A percentile compares a stretch with the other conserved stretches of the same genome.
Evolutionary conservation across 768 basidiomycete species (phyloP).

Genomic region (Multifurca ochricompacta): DNA sequence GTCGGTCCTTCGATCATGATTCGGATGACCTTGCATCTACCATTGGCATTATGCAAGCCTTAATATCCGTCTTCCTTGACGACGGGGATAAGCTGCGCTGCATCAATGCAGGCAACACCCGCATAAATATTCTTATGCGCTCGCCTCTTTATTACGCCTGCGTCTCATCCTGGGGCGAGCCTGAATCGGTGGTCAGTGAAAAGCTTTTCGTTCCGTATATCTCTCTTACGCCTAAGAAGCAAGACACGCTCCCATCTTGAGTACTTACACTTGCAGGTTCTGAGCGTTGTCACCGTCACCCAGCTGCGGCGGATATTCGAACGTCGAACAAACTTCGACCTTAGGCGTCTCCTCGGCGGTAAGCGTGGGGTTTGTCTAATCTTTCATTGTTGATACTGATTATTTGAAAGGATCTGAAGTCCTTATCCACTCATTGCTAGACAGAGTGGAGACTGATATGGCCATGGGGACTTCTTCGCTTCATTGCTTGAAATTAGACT

Average conservation of each 20-base stretch:
- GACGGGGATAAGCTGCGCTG: slow-evolving; percentile 80
- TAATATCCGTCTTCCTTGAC: slow-evolving; percentile 93
- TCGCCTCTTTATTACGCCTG: slow-evolving; percentile 89
- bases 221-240: slow-evolving; percentile 41
- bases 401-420: slow-evolving; percentile 61
- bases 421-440: slow-evolving; percentile 67
- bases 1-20: slow-evolving; percentile 48
- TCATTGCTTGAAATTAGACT: slow-evolving; percentile 71
- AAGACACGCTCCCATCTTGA: slow-evolving; percentile 93
- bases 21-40: slow-evolving; percentile 64
- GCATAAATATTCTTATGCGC: slow-evolving; percentile 81
- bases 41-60: slow-evolving; percentile 90
- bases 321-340: slow-evolving; percentile 84
- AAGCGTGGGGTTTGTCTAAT: neutral
- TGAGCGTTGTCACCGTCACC: slow-evolving; percentile 80
- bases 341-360: slow-evolving; percentile 64
- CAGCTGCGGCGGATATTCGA: slow-evolving; percentile 86
- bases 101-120: slow-evolving; percentile 73
- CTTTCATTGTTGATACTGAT: neutral
- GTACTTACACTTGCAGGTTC: slow-evolving; percentile 88
- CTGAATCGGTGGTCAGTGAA: slow-evolving; percentile 82
- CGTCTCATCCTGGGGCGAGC: slow-evolving; percentile 89
- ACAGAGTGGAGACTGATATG: slow-evolving; percentile 67
- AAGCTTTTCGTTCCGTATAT: neutral
- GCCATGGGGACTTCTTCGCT: slow-evolving; percentile 77